Evolutionary conservation across 192 early-diverging fungal genomes (phyloP), one percentile per base, ranked within the genome.

Genomic region (Coemansia biformis): DNA sequence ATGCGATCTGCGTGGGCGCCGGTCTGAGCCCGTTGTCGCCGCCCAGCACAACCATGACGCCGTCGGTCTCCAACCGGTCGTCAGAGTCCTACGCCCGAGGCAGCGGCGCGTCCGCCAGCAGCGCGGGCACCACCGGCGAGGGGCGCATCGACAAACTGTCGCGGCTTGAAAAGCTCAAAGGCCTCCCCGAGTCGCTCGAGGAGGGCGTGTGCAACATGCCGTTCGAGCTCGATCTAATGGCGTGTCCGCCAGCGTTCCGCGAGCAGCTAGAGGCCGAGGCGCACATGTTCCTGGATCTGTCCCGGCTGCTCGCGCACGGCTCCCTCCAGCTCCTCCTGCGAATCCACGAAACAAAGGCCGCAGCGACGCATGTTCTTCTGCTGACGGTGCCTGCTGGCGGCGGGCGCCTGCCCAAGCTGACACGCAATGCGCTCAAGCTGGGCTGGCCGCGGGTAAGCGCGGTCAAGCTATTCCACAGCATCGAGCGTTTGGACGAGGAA

Each of bases 301-400:
- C 69, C 34, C 55, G 59, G 51, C 50, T 73, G 48, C 53, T 73
- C 9, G 62, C 41, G 21, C 53, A 58, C 46, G 59, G 62, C 42
- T 50, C 62, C 10, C 54, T 73, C 46, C 69, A 62, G 34, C 46
- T 73, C 35, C 51, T 73, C 17, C 54, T 73, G 50, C 69, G 46
- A 8, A 64, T 73, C 26, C 69, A 73, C 38, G 69, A 73, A 46
- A 61, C 62, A 24, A 73, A 73, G 47, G 69, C 63, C 6, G 69
- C 62, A 1, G 57, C 62, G 4, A 73, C 69, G 21, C 69, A 73
- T 19, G 63, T 61, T 23, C 51, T 73, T 30, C 28, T 65, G 49
- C 46, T 73, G 40, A 65, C 60, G 0, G 62, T 56, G 51, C 46
- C 69, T 19, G 19, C 54, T 5, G 69, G 62, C 5, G 52, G 62